These are phyloP conservation scores for Nemania abortiva DNA, from an alignment of 2,329 filamentous ascomycete species.

Conservation along the genomic window DNA sequence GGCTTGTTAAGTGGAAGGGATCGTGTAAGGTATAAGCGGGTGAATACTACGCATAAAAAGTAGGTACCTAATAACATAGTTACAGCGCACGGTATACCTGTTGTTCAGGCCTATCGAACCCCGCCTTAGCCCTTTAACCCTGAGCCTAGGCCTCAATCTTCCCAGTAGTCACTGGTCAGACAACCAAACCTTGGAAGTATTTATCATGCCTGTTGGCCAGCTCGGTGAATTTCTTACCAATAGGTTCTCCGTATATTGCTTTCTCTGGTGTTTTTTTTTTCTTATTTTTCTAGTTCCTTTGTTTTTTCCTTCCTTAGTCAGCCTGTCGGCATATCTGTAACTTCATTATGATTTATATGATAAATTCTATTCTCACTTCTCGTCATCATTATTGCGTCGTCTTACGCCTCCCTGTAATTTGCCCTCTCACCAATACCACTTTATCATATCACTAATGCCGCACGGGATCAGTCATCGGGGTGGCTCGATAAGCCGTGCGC, in stretches of 20 bases:
- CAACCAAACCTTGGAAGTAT: neutral
- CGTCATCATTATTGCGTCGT: slow-evolving; percentile 35
- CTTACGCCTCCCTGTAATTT: slow-evolving; percentile 23
- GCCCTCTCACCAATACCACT: slow-evolving; percentile 29
- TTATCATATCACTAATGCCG: slow-evolving; percentile 29
- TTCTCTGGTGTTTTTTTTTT: neutral
- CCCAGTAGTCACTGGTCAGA: neutral
- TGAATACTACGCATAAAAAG: no score
- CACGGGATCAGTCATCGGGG: slow-evolving; percentile 22
- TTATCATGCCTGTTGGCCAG: neutral
- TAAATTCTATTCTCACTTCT: slow-evolving; percentile 10
- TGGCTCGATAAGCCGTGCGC: slow-evolving; percentile 25
- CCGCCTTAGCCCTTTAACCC: neutral
- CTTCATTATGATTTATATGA: neutral
- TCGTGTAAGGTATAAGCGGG: neutral
- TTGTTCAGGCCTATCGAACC: neutral
- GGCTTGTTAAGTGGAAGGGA: no score
- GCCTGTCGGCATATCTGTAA: neutral
- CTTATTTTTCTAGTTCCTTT: neutral
- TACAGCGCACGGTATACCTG: no score
- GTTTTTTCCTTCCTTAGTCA: neutral
- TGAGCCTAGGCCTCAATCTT: neutral
- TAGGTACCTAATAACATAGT: no score
- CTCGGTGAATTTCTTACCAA: no score
- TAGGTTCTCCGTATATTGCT: no score